Evolutionary conservation across 176 grass and related monocot genomes (phyloP), one percentile per base, ranked within the genome.

Genomic region (Eragrostis nindensis): DNA sequence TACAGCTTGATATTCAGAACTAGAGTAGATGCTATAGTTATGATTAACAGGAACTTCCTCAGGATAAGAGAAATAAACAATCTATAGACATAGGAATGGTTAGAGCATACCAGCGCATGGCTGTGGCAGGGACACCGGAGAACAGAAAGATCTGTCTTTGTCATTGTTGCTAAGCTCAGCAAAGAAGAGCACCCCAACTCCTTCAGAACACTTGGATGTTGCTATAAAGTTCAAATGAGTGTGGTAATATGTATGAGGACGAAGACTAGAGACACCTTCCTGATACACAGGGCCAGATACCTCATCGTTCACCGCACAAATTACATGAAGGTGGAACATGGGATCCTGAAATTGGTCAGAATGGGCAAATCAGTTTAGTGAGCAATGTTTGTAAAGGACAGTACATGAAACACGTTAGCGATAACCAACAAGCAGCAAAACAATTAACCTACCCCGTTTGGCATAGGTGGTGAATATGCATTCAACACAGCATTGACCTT

Each of bases 141-240:
- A 78, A 0, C 22, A 71, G 42, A 10, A 74, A 41, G 44, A 54
- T 15, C 10, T n/a, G 8, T 72, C 54, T 43, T 77, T 53, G 26
- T 60, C 54, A 41, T 61, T 14, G 41, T 77, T 85, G 62, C 62
- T 44, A 29, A 85, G 77, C 41, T 85, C 83, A 26, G 83, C 83
- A 63, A 85, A 71, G 12, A 78, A 78, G 5, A 78, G 66, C 11
- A 42, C 21, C 21, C 53, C 54, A n/a, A 22, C 29, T 62, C 3
- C 15, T 50, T 41, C 6, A 57, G 24, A 62, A 52, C 18, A 5
- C 47, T 5, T 17, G 50, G 54, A 71, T 49, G 55, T 85, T 0
- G 22, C 74, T n/a, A 52, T 70, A 38, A 85, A 85, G 22, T 85
- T 85, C 3, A 85, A 43, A 78, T 85, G 74, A 9, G 83, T 41